Evolutionary conservation across 306 rosid species (phyloP).

Genomic region (Rosa multiflora): DNA sequence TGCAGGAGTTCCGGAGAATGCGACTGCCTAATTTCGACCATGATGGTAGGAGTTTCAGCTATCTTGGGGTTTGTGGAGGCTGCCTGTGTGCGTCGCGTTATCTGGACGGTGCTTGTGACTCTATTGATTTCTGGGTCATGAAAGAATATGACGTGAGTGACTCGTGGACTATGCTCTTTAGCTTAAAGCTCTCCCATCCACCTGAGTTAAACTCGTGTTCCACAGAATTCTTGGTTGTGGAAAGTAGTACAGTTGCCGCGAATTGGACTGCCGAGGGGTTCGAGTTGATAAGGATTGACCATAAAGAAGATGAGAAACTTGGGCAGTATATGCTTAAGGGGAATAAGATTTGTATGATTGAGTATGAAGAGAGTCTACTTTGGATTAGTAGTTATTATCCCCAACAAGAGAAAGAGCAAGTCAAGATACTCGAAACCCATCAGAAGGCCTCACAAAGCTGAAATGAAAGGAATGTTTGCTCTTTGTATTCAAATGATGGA

Average conservation of each 20-base stretch:
- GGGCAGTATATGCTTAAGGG: background rate
- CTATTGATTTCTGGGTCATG: background rate
- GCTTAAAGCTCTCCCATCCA: background rate
- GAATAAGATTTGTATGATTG: background rate
- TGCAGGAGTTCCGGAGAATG: background rate
- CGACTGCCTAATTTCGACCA: background rate
- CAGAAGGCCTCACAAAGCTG: background rate
- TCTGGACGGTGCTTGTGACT: background rate
- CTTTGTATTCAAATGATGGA: too few species aligned
- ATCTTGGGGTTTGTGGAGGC: background rate
- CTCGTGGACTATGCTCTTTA: background rate
- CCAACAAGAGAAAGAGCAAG: background rate
- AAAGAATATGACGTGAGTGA: background rate
- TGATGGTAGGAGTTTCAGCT: background rate
- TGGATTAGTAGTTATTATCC: background rate
- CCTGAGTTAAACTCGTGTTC: background rate
- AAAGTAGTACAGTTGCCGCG: too few species aligned
- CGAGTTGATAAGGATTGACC: background rate
- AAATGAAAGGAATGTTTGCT: background rate
- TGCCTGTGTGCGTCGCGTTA: background rate
- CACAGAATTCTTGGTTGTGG: too few species aligned
- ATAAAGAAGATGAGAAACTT: background rate
- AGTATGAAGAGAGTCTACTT: background rate
- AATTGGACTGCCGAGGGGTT: too few species aligned
- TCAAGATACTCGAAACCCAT: too few species aligned